phyloP scores from a whole-genome alignment of 164 flowering plant species.

The Stephania yunnanensis region DNA sequence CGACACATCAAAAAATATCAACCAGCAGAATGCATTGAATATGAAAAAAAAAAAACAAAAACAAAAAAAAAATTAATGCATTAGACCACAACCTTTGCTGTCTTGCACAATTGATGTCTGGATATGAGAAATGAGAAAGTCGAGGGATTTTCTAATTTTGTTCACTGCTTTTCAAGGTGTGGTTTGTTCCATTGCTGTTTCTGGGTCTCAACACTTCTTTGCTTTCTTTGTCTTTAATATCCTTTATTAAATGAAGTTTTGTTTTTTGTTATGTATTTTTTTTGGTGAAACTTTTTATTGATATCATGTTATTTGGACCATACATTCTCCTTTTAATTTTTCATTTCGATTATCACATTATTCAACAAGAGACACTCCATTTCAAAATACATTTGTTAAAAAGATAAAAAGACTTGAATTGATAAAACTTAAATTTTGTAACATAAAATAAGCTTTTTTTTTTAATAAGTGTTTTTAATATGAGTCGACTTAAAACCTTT shows the following conservation, averaged over 20 bases:
- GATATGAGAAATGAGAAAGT: background rate
- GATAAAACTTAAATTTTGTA: background rate
- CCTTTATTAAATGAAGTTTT: background rate
- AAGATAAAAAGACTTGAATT: background rate
- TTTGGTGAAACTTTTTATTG: no score
- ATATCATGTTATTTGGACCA: no score
- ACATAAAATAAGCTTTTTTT: background rate
- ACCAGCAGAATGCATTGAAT: no score
- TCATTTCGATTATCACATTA: no score
- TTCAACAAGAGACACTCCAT: no score
- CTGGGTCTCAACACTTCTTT: background rate
- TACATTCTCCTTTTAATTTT: no score
- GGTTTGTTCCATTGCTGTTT: slow-evolving; percentile 1
- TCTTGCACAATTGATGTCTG: background rate
- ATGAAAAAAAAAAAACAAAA: no score
- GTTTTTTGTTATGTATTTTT: background rate
- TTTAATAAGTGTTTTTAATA: background rate
- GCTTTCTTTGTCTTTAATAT: background rate
- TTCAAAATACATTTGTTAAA: no score
- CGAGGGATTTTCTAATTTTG: slow-evolving; percentile 4
- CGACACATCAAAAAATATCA: no score
- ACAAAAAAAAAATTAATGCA: no score
- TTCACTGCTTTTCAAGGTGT: slow-evolving; percentile 12
- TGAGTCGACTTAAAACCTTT: no score
- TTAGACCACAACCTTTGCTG: background rate